Evolutionary conservation across 495 filamentous ascomycete genomes (phyloP).

Genomic region (Neurospora cerealis): DNA sequence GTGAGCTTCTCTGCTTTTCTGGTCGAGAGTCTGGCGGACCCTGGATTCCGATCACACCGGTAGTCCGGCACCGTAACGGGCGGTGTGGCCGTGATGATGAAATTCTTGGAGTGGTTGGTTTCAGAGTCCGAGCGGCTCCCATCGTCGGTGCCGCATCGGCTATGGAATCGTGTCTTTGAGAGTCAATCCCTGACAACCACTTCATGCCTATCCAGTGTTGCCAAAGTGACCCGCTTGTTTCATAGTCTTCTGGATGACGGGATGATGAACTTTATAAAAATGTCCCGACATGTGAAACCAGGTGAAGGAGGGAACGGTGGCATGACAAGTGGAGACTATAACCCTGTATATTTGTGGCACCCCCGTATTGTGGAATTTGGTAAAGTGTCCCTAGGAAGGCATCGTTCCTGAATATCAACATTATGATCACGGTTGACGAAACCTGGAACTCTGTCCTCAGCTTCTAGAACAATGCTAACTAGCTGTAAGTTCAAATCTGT

Average conservation of each 20-base stretch:
- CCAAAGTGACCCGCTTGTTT: neutral
- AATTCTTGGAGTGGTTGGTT: neutral
- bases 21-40: too few species aligned
- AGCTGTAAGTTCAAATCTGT: neutral
- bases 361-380: neutral
- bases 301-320: neutral
- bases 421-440: neutral
- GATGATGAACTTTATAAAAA: neutral
- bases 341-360: neutral
- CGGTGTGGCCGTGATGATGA: neutral
- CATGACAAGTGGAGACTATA: neutral
- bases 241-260: neutral
- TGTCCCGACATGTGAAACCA: neutral
- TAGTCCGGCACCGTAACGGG: neutral
- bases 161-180: neutral
- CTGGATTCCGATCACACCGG: neutral
- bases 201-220: neutral
- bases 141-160: neutral
- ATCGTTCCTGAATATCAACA: neutral
- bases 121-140: neutral
- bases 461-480: neutral
- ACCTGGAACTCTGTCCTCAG: neutral
- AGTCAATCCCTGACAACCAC: neutral
- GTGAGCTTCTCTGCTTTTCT: too few species aligned
- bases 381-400: neutral